Evolutionary conservation across 176 grass and related monocot species (phyloP).

Genomic region (Musa beccarii): DNA sequence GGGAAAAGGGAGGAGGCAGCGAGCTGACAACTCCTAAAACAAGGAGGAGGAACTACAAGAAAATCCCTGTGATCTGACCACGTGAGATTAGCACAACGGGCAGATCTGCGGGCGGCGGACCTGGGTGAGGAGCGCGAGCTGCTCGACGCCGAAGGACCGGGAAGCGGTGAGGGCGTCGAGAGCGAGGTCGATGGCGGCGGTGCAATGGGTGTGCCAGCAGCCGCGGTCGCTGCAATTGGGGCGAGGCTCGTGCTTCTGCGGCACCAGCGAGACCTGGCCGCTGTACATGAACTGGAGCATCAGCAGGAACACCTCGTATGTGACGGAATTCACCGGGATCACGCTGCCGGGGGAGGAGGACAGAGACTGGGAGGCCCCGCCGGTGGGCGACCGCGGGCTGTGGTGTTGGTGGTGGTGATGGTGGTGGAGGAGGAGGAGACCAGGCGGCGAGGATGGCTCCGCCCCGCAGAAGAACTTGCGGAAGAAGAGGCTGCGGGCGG

Average conservation of each 20-base stretch:
- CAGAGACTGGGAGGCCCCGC: not conserved
- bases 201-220: constrained; percentile 46
- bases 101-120: constrained; percentile 14
- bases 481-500: constrained; percentile 84
- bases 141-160: constrained; percentile 41
- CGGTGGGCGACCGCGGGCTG: constrained; percentile 12
- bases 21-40: not conserved
- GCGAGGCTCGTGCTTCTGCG: constrained; percentile 69
- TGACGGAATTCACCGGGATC: constrained; percentile 80
- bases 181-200: constrained; percentile 35
- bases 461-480: constrained; percentile 79
- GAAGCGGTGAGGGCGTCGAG: constrained; percentile 30
- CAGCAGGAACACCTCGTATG: constrained; percentile 83
- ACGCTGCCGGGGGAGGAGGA: constrained; percentile 24
- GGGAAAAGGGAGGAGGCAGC: not conserved
- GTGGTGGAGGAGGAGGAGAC: not conserved
- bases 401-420: not conserved
- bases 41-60: not conserved
- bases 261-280: constrained; percentile 74
- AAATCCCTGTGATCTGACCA: too few species aligned
- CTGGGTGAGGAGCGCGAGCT: constrained; percentile 80
- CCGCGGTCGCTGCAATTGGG: constrained; percentile 29
- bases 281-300: constrained; percentile 98
- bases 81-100: too few species aligned
- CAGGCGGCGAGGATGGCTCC: constrained; percentile 25